Base-by-base conservation (phyloP, 495 filamentous ascomycete genomes). In the Daldinia loculata region DNA sequence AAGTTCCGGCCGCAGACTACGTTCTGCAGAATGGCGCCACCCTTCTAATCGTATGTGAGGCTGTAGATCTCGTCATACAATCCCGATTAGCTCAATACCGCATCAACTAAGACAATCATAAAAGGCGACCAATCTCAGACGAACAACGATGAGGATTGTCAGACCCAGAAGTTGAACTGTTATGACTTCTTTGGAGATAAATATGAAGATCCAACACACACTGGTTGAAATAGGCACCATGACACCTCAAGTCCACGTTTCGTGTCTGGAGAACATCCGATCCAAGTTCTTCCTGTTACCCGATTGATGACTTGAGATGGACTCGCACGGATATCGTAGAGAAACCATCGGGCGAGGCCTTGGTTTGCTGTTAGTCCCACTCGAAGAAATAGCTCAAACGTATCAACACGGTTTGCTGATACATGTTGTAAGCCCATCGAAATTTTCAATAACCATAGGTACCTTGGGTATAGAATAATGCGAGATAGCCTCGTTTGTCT, bases 141-240 rank as follows among this genome's bases (percentile, higher is more conserved):
- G 51, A 61, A 67, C 74, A 63, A 69, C 76, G n/a, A 62, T 61
- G 56, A 74, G 17, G 51, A 76, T 70, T 51, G 53, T 58, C 15
- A 65, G 69, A 52, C 67, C 71, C 53, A 73, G 73, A 52, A 68
- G 61, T 36, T 67, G 73, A 58, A 62, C 64, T 69, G 58, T 71
- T 60, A 66, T 63, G 38, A 58, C 51, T 60, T 71, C 76, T 67
- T 75, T 71, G 57, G 70, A 59, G 27, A 78, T 74, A 38, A 72
- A 70, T 62, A 62, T 52, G 27, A 67, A 48, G 24, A 74, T 73
- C 53, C 69, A 63, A 56, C 69, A 19, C 17, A 48, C 32, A 32
- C 66, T 72, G 38, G 61, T 59, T 56, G 63, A 48, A 30, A 48
- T 57, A 39, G 75, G 68, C 36, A 69, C 63, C 32, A 70, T 63